Base-by-base conservation (phyloP, 805 yeast genomes). In the Saccharomycopsis sp. region DNA sequence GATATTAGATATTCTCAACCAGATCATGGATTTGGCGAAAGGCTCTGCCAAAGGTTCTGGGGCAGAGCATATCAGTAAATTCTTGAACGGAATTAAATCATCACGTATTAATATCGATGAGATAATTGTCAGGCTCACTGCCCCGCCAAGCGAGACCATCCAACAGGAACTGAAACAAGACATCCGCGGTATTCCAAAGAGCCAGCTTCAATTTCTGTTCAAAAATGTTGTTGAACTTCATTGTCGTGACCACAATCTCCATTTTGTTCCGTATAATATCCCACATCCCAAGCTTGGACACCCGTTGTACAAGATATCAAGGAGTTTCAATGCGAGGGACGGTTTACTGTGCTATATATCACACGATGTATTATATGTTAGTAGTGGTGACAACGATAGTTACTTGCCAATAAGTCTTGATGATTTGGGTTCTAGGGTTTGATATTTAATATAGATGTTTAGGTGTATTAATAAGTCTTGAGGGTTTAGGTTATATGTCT, bases 351-450 rank as follows among this genome's bases (percentile, higher is more conserved):
- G 80, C 15, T 88, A 80, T 62, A 75, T 88, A 3, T 78, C 79
- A 41, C 84, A 84, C 52, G 92, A 89, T 63, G 84, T 88, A 1
- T 64, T 90, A 23, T 89, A 82, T 80, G 66, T 81, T 15, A 68
- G 71, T 42, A 57, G 59, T 3, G 60, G 60, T 8, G 56, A 61
- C 1, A 65, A 60, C 2, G 72, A 64, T 1, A 67, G 63, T 2
- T 82, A 70, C 67, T 72, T 69, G 56, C 86, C 87, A 1, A 67
- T 78, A 2, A 69, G 73, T 2, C 58, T 76, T 24, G 73, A 73
- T 53, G 71, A 69, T 15, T 20, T 64, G 8, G 17, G 20, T n/a
- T 38, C 38, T 35, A 56, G 53, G 34, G 29, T 58, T 34, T 44
- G 12, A 44, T 12, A 22, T 22, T 24, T 22, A n/a, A 19, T 14